These are phyloP conservation scores for Athelia sp. DNA, from an alignment of 1,284 basidiomycete species.

Conservation along the genomic window DNA sequence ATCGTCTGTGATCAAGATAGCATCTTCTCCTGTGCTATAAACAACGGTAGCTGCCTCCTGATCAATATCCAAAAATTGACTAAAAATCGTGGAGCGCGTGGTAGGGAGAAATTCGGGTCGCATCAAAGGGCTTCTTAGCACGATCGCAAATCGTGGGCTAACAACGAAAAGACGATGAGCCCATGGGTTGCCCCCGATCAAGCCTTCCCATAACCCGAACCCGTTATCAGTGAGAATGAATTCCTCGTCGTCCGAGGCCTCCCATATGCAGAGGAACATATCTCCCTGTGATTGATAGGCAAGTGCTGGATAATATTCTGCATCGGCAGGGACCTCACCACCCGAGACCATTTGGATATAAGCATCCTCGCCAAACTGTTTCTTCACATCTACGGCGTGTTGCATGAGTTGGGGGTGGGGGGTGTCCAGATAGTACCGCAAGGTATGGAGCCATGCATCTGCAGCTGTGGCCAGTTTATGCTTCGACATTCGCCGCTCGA, in stretches of 20 bases:
- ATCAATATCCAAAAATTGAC: slow-evolving; percentile 7
- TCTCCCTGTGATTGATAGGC: slow-evolving; percentile 13
- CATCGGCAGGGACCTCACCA: slow-evolving; percentile 15
- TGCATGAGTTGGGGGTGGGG: slow-evolving; percentile 23
- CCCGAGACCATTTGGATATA: slow-evolving; percentile 11
- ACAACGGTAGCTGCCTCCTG: background rate
- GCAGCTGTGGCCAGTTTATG: slow-evolving; percentile 16
- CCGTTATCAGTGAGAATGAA: slow-evolving; percentile 20
- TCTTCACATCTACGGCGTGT: no score
- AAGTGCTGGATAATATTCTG: slow-evolving; percentile 17
- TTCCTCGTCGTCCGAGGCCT: slow-evolving; percentile 19
- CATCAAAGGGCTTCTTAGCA: slow-evolving; percentile 7
- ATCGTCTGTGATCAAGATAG: no score
- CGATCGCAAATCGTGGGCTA: slow-evolving; percentile 14
- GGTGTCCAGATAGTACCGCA: slow-evolving; percentile 26
- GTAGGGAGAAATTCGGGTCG: slow-evolving; percentile 9
- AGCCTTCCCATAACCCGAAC: slow-evolving; percentile 26
- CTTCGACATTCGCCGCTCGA: slow-evolving; percentile 15
- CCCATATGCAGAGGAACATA: slow-evolving; percentile 19
- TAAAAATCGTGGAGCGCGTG: background rate
- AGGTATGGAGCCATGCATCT: slow-evolving; percentile 24
- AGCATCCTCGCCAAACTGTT: no score
- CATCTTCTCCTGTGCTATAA: background rate
- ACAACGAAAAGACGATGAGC: slow-evolving; percentile 21
- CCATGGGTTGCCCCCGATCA: background rate